Evolutionary conservation across 192 early-diverging fungal genomes (phyloP).

Genomic region (Coemansia sp.): DNA sequence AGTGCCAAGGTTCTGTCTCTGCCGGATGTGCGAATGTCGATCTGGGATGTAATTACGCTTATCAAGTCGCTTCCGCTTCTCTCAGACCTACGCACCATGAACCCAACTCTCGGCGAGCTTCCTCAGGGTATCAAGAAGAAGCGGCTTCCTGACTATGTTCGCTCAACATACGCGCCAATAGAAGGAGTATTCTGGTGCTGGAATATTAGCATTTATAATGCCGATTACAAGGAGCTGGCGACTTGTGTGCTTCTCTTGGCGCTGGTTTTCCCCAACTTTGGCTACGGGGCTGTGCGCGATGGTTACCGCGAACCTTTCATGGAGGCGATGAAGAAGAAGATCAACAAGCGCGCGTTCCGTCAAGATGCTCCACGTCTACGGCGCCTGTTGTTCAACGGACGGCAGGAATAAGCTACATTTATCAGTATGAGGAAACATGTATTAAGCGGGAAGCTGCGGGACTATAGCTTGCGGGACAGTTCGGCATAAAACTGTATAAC

Average conservation of each 20-base stretch:
- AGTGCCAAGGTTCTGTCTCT: background rate
- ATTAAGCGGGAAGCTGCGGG: background rate
- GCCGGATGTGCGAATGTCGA: background rate
- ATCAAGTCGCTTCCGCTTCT: background rate
- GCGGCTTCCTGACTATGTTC: background rate
- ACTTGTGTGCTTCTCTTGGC: background rate
- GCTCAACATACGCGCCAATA: background rate
- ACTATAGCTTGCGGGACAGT: constrained; percentile 29
- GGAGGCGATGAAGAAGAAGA: background rate
- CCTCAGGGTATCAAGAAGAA: background rate
- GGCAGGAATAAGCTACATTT: background rate
- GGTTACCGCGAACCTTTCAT: background rate
- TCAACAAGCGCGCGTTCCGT: background rate
- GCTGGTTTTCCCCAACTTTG: background rate
- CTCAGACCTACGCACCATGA: background rate
- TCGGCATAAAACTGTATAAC: constrained; percentile 68
- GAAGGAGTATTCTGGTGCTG: background rate
- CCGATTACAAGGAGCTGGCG: no score
- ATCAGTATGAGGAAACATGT: background rate
- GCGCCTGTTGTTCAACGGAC: background rate
- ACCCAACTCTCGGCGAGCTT: background rate
- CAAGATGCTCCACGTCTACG: background rate
- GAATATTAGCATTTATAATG: background rate
- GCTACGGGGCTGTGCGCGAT: background rate
- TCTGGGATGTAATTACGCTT: background rate